Percentiles rank a stretch among this genome's conserved stretches.
Conservation (phyloP, 495 filamentous ascomycete genomes). For the Lichina pygmaea region DNA sequence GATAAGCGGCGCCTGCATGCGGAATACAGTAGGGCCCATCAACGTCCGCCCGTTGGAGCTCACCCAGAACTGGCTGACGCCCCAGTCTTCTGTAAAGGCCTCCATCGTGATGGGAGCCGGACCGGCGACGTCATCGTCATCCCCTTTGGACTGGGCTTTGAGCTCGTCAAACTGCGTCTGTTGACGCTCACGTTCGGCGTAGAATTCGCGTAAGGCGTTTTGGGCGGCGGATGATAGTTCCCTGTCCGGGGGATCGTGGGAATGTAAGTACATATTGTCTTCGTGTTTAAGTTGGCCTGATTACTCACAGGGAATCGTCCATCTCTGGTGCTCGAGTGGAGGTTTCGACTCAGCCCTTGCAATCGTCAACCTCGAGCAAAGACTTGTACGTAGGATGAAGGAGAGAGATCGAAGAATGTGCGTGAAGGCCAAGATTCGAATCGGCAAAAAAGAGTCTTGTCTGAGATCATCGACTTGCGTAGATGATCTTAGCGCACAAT, state of each 20-base stretch:
- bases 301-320: too few species aligned
- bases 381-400: too few species aligned
- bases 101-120: conserved; percentile 28
- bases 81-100: conserved; percentile 56
- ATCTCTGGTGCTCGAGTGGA: too few species aligned
- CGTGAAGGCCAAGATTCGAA: too few species aligned
- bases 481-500: too few species aligned
- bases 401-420: too few species aligned
- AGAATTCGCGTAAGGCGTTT: conserved; percentile 38
- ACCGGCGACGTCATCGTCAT: conserved; percentile 10
- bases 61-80: conserved; percentile 58
- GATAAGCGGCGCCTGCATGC: neutral
- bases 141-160: conserved; percentile 21
- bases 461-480: too few species aligned
- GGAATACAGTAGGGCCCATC: neutral
- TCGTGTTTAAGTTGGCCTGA: too few species aligned
- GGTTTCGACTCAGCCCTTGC: too few species aligned
- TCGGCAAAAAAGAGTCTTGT: too few species aligned
- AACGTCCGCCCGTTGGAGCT: neutral
- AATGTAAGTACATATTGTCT: neutral
- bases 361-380: too few species aligned
- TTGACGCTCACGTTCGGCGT: conserved; percentile 33
- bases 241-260: neutral
- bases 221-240: conserved; percentile 15
- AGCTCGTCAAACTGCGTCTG: conserved; percentile 34